Percentiles rank a stretch among this genome's conserved stretches.
Conservation (phyloP, 306 rosid species). For the Cucumis melo region DNA sequence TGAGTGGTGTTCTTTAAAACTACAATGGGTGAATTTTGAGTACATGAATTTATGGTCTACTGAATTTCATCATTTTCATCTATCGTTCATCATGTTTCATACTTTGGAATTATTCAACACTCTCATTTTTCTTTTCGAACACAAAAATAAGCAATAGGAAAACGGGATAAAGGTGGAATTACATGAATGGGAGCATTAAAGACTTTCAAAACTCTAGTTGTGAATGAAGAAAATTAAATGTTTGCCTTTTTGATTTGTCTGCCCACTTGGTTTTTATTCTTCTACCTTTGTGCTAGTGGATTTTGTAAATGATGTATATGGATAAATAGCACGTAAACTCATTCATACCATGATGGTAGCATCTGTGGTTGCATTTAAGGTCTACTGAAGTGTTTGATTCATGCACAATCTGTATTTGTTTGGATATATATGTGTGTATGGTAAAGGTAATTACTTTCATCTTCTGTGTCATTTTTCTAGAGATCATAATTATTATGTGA, state of each 20-base stretch:
- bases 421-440: not conserved
- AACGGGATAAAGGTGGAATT: not conserved
- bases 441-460: not conserved
- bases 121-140: not conserved
- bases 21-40: not conserved
- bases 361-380: not conserved
- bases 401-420: not conserved
- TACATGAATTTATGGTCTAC: not conserved
- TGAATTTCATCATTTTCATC: not conserved
- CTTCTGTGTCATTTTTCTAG: not conserved
- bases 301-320: not conserved
- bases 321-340: not conserved
- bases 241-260: not conserved
- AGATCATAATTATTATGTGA: not conserved
- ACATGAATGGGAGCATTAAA: not conserved
- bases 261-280: not conserved
- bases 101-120: not conserved
- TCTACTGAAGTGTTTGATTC: not conserved
- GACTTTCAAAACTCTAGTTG: not conserved
- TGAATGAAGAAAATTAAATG: not conserved
- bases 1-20: constrained; percentile 26
- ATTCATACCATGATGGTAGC: not conserved
- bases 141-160: not conserved
- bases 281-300: not conserved
- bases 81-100: not conserved